These are phyloP conservation scores for Groenewaldozyma tartarivorans DNA, from an alignment of 805 yeast species.

Conservation along the genomic window DNA sequence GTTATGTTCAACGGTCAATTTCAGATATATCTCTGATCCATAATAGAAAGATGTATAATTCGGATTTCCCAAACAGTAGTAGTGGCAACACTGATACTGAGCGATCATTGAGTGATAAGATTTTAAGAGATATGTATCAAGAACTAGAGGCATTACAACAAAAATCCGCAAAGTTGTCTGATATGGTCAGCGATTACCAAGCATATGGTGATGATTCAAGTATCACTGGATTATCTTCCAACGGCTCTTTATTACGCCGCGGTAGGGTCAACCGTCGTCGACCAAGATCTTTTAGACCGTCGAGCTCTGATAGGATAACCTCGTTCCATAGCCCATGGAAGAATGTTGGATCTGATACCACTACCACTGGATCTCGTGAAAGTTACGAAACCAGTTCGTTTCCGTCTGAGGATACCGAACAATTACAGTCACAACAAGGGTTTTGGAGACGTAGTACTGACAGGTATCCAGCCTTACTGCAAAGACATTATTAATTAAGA, in stretches of 20 bases:
- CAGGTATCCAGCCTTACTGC: no score
- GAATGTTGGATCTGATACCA: slow-evolving; percentile 6
- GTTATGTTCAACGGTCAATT: not conserved
- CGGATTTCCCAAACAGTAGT: no score
- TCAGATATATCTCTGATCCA: no score
- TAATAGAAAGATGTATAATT: no score
- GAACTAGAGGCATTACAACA: slow-evolving; percentile 18
- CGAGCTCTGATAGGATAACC: not conserved
- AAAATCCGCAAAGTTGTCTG: slow-evolving; percentile 13
- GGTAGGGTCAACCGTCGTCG: slow-evolving; percentile 12
- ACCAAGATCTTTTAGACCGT: slow-evolving; percentile 3
- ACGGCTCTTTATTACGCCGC: slow-evolving; percentile 3
- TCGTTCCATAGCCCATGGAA: not conserved
- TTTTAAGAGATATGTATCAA: slow-evolving; percentile 17
- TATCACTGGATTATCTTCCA: not conserved
- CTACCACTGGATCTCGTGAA: slow-evolving; percentile 5
- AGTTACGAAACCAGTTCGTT: no score
- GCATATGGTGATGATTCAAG: not conserved
- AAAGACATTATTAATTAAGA: no score
- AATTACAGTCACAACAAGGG: no score
- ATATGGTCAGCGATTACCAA: slow-evolving; percentile 7
- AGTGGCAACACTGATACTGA: not conserved
- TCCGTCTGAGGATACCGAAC: no score
- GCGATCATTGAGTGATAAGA: slow-evolving; percentile 10
- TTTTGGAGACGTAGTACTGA: no score